Evolutionary conservation across 768 basidiomycete genomes (phyloP).

Genomic region (Mycena belliarum): DNA sequence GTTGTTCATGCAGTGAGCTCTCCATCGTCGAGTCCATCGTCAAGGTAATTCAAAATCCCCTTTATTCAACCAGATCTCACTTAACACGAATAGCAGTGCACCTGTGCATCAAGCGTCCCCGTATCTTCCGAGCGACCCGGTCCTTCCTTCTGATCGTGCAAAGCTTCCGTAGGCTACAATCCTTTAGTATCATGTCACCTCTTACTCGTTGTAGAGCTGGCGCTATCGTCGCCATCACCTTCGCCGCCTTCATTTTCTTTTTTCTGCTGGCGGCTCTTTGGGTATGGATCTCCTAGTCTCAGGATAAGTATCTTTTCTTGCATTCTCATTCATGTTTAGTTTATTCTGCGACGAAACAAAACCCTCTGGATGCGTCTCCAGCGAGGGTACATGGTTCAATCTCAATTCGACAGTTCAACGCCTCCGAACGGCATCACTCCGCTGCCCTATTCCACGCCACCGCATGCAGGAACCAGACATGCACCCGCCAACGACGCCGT

Average conservation of each 20-base stretch:
- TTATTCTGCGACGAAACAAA: constrained; percentile 26
- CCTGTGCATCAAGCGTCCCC: not conserved
- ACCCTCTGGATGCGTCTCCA: constrained; percentile 28
- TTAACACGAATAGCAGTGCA: not conserved
- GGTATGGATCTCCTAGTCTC: constrained; percentile 16
- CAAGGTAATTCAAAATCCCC: not conserved
- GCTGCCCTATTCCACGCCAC: constrained; percentile 6
- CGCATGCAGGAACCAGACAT: not conserved
- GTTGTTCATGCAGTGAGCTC: constrained; percentile 13
- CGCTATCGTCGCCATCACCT: constrained; percentile 19
- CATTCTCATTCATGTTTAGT: constrained; percentile 11
- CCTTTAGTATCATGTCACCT: not conserved
- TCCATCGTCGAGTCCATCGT: not conserved
- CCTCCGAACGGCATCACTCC: constrained; percentile 9
- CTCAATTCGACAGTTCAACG: constrained; percentile 26
- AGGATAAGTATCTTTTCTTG: not conserved
- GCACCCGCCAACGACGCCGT: constrained; percentile 1
- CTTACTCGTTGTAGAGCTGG: constrained; percentile 11
- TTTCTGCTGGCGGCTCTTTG: constrained; percentile 19
- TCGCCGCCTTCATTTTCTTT: constrained; percentile 16
- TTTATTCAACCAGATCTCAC: not conserved
- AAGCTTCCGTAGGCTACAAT: constrained; percentile 6
- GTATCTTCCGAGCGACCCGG: not conserved
- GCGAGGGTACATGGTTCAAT: constrained; percentile 30
- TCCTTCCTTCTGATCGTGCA: not conserved